phyloP scores from a whole-genome alignment of 2,329 filamentous ascomycete genomes.

The Acephala macrosclerotiorum region DNA sequence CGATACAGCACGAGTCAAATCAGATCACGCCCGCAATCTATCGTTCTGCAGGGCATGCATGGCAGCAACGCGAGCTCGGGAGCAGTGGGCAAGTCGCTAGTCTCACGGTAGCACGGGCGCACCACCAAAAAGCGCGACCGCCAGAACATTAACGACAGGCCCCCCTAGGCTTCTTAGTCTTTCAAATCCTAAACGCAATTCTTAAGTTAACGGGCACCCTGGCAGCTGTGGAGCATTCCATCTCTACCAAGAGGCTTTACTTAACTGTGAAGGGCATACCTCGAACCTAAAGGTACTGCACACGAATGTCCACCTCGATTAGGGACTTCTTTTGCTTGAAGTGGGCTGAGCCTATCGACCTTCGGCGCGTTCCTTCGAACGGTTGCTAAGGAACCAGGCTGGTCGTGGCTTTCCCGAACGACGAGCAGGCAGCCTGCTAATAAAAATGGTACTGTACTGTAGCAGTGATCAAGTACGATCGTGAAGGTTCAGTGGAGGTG shows the following conservation, averaged over 20 bases:
- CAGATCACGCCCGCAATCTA: constrained; percentile 32
- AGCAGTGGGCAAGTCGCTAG: neutral
- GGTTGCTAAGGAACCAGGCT: neutral
- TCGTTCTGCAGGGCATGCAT: constrained; percentile 31
- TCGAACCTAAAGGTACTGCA: neutral
- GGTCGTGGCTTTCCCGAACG: neutral
- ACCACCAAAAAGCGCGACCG: neutral
- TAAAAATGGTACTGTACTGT: too few relatives aligned
- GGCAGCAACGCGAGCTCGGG: constrained; percentile 23
- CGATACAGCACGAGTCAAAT: constrained; percentile 33
- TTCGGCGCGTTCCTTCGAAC: neutral
- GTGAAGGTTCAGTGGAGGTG: neutral
- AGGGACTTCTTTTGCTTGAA: neutral
- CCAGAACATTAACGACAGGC: constrained; percentile 14
- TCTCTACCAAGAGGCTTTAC: neutral
- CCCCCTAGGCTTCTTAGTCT: neutral
- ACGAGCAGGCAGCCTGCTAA: neutral
- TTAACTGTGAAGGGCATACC: neutral
- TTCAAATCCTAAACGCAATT: neutral
- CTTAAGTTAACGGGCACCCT: neutral
- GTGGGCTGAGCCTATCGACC: neutral
- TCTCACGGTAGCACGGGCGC: neutral
- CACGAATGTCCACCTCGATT: neutral
- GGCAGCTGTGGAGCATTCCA: neutral
- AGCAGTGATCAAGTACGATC: neutral